A percentile compares a stretch with the other conserved stretches of the same genome.
phyloP scores from a whole-genome alignment of 495 filamentous ascomycete genomes.

The Achaetomiella virescens region DNA sequence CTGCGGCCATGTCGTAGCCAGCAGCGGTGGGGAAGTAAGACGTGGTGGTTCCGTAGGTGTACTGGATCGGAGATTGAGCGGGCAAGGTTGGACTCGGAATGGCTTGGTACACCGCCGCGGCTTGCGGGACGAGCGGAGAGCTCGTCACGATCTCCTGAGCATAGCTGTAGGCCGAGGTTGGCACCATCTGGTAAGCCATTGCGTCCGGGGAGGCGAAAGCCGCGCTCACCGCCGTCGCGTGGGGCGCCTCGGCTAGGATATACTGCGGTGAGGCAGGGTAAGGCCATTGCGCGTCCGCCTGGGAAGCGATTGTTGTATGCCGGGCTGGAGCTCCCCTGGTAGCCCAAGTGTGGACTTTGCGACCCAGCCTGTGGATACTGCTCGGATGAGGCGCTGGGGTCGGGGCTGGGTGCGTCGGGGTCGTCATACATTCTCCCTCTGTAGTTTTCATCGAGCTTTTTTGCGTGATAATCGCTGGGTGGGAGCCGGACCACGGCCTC shows the following conservation, averaged over 20 bases:
- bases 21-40: background rate
- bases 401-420: background rate
- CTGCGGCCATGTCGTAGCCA: background rate
- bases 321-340: background rate
- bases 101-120: background rate
- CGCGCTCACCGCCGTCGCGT: background rate
- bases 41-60: background rate
- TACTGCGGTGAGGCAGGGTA: background rate
- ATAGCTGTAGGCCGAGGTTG: background rate
- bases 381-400: background rate
- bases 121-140: background rate
- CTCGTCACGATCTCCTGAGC: background rate
- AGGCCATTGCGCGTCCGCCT: background rate
- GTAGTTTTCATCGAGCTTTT: background rate
- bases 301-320: background rate
- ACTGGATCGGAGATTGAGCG: background rate
- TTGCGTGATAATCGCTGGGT: constrained; percentile 10
- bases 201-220: background rate
- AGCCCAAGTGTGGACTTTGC: background rate
- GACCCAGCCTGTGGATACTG: background rate
- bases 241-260: background rate
- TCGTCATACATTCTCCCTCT: background rate
- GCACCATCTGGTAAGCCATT: background rate
- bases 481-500: constrained; percentile 11
- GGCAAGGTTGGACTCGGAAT: background rate